phyloP scores from a whole-genome alignment of 768 basidiomycete genomes.

The Rhizopogon roseolus region DNA sequence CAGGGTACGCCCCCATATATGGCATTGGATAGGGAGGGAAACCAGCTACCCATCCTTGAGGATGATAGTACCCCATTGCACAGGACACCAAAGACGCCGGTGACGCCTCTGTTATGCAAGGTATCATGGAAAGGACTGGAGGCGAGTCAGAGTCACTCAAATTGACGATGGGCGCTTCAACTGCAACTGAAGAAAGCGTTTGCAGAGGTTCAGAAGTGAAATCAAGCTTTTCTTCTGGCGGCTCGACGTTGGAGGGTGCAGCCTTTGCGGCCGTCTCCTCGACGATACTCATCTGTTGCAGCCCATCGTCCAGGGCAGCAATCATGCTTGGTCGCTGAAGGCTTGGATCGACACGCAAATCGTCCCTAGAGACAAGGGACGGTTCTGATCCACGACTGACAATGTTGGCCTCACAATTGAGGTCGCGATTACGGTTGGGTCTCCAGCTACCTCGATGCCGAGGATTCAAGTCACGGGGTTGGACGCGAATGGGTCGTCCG shows the following conservation, averaged over 20 bases:
- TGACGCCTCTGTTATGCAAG: slow-evolving; percentile 25
- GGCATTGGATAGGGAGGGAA: slow-evolving; percentile 51
- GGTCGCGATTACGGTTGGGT: slow-evolving; percentile 35
- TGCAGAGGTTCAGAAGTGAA: not conserved
- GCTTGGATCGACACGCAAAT: slow-evolving; percentile 8
- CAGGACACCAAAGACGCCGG: slow-evolving; percentile 27
- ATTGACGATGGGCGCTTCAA: slow-evolving; percentile 16
- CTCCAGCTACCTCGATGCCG: slow-evolving; percentile 38
- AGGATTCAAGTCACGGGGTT: slow-evolving; percentile 65
- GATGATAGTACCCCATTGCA: slow-evolving; percentile 41
- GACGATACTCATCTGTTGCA: slow-evolving; percentile 9
- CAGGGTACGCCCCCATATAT: slow-evolving; percentile 43
- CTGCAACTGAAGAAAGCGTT: not conserved
- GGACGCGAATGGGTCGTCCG: slow-evolving; percentile 71
- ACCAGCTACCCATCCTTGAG: slow-evolving; percentile 48
- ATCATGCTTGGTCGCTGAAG: slow-evolving; percentile 4
- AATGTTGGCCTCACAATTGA: slow-evolving; percentile 24
- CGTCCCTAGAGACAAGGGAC: slow-evolving; percentile 5
- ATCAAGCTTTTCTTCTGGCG: not conserved
- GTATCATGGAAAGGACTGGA: slow-evolving; percentile 2
- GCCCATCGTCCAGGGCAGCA: slow-evolving; percentile 5
- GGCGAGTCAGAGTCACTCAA: slow-evolving; percentile 5
- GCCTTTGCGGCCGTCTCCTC: slow-evolving; percentile 1
- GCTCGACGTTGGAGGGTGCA: not conserved
- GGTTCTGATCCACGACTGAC: slow-evolving; percentile 25